A percentile compares a stretch with the other conserved stretches of the same genome.
These are phyloP conservation scores for Edaphochlamys debaryana DNA, from an alignment of 139 green algal genomes.

Conservation along the genomic window DNA sequence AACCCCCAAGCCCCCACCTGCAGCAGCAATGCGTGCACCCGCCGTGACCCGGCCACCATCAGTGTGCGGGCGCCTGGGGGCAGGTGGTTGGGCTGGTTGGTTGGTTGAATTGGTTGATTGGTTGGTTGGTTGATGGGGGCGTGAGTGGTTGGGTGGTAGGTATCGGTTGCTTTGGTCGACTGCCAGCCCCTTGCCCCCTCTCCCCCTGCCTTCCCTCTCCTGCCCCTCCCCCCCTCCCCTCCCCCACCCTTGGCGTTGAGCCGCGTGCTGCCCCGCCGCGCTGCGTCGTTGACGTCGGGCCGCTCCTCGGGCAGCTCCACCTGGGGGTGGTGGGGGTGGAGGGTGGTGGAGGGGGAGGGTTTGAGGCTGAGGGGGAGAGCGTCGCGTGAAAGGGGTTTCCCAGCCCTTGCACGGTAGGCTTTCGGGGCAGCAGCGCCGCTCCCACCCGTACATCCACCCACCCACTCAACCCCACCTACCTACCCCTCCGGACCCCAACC, in stretches of 20 bases:
- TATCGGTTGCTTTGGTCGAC: too few relatives aligned
- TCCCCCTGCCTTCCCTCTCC: too few relatives aligned
- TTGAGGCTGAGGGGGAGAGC: neutral
- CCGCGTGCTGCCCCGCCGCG: neutral
- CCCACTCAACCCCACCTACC: too few relatives aligned
- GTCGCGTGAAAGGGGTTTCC: too few relatives aligned
- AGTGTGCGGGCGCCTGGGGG: slow-evolving; percentile 12
- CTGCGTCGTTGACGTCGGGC: slow-evolving; percentile 9
- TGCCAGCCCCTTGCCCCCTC: too few relatives aligned
- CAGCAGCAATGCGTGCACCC: slow-evolving; percentile 36
- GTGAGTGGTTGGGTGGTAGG: too few relatives aligned
- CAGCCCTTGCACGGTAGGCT: neutral
- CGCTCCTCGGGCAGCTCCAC: slow-evolving; percentile 28
- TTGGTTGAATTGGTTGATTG: too few relatives aligned
- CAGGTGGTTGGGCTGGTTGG: too few relatives aligned
- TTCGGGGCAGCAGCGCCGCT: neutral
- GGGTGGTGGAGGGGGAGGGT: neutral
- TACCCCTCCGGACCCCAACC: too few relatives aligned
- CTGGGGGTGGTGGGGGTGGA: neutral
- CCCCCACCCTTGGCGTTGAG: slow-evolving; percentile 25
- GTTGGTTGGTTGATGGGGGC: too few relatives aligned
- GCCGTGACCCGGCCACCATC: slow-evolving; percentile 18
- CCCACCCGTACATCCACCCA: neutral
- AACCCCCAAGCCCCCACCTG: too few relatives aligned
- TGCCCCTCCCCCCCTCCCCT: too few relatives aligned